phyloP scores from a whole-genome alignment of 2,329 filamentous ascomycete species.

The Aspergillus sclerotialis region DNA sequence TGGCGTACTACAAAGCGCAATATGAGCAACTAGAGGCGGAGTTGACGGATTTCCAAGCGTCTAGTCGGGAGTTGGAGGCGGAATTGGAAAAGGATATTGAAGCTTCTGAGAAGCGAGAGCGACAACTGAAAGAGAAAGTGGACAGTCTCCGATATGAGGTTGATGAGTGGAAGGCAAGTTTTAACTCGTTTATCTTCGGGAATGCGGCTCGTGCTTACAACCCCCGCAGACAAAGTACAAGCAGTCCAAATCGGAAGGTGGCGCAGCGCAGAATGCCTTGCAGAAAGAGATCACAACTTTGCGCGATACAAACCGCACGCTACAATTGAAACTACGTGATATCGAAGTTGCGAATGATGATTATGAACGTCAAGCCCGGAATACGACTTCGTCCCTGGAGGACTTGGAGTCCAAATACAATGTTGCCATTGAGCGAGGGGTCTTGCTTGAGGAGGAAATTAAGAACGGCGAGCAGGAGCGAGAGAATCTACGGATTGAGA shows the following conservation, averaged over 20 bases:
- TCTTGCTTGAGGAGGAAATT: conserved; percentile 93
- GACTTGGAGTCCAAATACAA: conserved; percentile 98
- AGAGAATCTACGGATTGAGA: conserved; percentile 80
- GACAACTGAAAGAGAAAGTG: conserved; percentile 76
- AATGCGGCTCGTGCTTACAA: conserved; percentile 12
- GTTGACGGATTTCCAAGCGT: conserved; percentile 86
- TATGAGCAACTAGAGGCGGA: conserved; percentile 90
- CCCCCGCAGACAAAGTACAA: conserved; percentile 86
- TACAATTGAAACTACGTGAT: conserved; percentile 80
- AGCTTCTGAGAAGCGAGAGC: conserved; percentile 86
- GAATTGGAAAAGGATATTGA: conserved; percentile 96
- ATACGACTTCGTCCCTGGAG: conserved; percentile 91
- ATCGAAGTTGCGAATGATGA: conserved; percentile 98
- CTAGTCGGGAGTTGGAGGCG: conserved; percentile 86
- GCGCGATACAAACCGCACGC: conserved; percentile 71
- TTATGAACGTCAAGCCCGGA: conserved; percentile 90
- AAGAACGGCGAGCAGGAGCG: conserved; percentile 86
- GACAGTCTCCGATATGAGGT: conserved; percentile 81
- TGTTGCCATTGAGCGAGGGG: conserved; percentile 80
- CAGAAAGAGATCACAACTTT: conserved; percentile 95
- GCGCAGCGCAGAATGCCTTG: conserved; percentile 71
- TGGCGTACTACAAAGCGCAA: conserved; percentile 92
- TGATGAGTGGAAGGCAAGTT: conserved; percentile 89
- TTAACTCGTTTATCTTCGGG: not conserved
- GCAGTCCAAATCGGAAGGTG: conserved; percentile 84